Evolutionary conservation across 2,329 filamentous ascomycete genomes (phyloP).

Genomic region (Beauveria scarabaeidicola): DNA sequence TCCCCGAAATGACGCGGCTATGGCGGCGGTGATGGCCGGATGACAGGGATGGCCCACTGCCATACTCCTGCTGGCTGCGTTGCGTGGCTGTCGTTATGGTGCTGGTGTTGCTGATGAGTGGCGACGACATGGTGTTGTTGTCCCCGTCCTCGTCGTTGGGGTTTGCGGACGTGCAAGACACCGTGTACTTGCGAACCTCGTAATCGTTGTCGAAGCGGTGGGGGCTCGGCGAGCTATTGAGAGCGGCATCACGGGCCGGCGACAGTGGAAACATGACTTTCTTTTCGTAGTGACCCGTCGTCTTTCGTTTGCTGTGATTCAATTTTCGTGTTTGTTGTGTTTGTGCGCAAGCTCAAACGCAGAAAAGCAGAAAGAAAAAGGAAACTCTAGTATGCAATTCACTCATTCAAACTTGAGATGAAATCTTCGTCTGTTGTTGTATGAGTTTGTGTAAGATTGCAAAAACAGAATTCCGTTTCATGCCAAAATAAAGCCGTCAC

Average conservation of each 20-base stretch:
- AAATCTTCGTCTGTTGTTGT: neutral
- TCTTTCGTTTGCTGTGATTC: neutral
- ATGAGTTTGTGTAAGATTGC: neutral
- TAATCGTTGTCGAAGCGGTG: slow-evolving; percentile 23
- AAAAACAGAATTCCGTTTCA: neutral
- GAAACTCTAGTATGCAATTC: neutral
- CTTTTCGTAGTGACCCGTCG: neutral
- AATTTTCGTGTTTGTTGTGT: neutral
- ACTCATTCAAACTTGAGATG: neutral
- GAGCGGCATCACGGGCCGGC: slow-evolving; percentile 27
- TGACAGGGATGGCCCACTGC: slow-evolving; percentile 18
- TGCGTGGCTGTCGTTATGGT: slow-evolving; percentile 19
- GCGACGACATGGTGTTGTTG: slow-evolving; percentile 25
- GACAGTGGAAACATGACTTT: slow-evolving; percentile 32
- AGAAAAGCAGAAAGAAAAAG: neutral
- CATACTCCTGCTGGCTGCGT: neutral
- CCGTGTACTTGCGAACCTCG: slow-evolving; percentile 25
- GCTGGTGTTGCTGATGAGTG: slow-evolving; percentile 40
- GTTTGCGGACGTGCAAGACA: slow-evolving; percentile 15
- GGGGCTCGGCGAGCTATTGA: slow-evolving; percentile 27
- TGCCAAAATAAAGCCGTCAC: neutral
- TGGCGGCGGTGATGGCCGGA: slow-evolving; percentile 41
- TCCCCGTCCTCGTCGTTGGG: neutral
- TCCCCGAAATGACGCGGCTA: slow-evolving; percentile 49
- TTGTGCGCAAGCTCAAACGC: neutral